A percentile compares a stretch with the other conserved stretches of the same genome.
phyloP scores from a whole-genome alignment of 805 yeast species.

The Cyberlindnera japonica region DNA sequence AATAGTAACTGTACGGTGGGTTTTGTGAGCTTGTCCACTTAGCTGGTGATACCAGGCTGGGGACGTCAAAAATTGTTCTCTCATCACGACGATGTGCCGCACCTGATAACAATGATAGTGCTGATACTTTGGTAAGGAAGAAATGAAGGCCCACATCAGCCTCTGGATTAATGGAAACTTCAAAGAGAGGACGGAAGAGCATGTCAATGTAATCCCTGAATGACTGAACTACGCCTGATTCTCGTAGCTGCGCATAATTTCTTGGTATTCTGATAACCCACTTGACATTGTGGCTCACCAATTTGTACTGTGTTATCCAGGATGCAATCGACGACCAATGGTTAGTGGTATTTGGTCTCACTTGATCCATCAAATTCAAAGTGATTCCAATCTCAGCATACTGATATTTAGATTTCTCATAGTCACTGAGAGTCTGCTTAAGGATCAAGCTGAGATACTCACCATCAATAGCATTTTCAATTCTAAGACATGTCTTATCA shows the following conservation, averaged over 20 bases:
- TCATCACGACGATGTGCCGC: slow-evolving; percentile 22
- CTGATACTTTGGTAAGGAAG: slow-evolving; percentile 31
- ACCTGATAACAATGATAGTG: slow-evolving; percentile 31
- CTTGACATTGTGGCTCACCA: slow-evolving; percentile 37
- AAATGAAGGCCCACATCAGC: slow-evolving; percentile 29
- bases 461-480: slow-evolving; percentile 36
- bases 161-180: slow-evolving; percentile 24
- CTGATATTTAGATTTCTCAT: slow-evolving; percentile 39
- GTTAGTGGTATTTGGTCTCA: slow-evolving; percentile 9
- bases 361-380: slow-evolving; percentile 25
- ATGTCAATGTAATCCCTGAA: slow-evolving; percentile 33
- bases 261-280: slow-evolving; percentile 37
- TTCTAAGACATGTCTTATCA: slow-evolving; percentile 33
- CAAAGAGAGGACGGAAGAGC: slow-evolving; percentile 34
- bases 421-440: slow-evolving; percentile 30
- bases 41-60: slow-evolving; percentile 24
- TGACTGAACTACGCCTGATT: slow-evolving; percentile 17
- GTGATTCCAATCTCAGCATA: slow-evolving; percentile 35
- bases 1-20: slow-evolving; percentile 84
- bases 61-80: slow-evolving; percentile 19
- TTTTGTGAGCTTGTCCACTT: slow-evolving; percentile 33
- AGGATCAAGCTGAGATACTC: slow-evolving; percentile 35
- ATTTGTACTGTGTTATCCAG: slow-evolving; percentile 35
- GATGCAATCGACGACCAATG: slow-evolving; percentile 32
- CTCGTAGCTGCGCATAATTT: slow-evolving; percentile 27